Conservation (phyloP, 495 filamentous ascomycete species). For the Xylaria longipes region DNA sequence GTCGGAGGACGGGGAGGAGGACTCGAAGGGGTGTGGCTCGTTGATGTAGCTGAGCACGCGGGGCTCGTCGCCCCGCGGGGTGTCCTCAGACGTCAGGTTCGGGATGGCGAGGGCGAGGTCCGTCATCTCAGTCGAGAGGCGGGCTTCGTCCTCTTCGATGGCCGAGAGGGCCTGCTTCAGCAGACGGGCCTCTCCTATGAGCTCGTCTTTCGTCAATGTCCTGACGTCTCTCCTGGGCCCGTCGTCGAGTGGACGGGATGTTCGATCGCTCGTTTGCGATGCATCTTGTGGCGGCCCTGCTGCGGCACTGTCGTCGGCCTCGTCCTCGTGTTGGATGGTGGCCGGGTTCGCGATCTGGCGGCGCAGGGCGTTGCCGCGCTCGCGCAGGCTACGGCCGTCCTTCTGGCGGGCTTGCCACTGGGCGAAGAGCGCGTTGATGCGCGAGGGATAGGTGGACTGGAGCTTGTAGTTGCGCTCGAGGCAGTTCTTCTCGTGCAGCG, state of each 20-base stretch:
- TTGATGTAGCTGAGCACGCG: conserved; percentile 72
- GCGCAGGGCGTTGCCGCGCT: conserved; percentile 62
- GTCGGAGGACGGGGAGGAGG: conserved; percentile 55
- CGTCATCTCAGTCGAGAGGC: conserved; percentile 70
- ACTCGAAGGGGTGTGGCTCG: conserved; percentile 62
- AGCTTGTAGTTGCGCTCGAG: conserved; percentile 80
- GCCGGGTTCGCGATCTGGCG: conserved; percentile 55
- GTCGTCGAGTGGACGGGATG: neutral
- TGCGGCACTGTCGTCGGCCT: conserved; percentile 33
- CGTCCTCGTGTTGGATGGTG: conserved; percentile 45
- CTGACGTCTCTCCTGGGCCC: conserved; percentile 22
- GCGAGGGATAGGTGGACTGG: conserved; percentile 67
- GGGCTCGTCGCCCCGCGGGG: conserved; percentile 71
- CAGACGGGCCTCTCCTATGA: conserved; percentile 69
- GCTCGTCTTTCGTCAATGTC: conserved; percentile 48
- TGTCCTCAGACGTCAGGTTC: conserved; percentile 79
- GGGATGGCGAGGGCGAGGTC: conserved; percentile 79
- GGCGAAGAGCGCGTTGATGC: conserved; percentile 73
- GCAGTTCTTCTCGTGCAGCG: conserved; percentile 82
- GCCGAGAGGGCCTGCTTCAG: conserved; percentile 70
- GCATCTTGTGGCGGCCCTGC: conserved; percentile 7
- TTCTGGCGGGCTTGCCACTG: conserved; percentile 65
- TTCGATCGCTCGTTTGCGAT: neutral
- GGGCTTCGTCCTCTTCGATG: conserved; percentile 65
- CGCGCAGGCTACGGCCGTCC: conserved; percentile 60